phyloP scores from a whole-genome alignment of 2,329 filamentous ascomycete genomes.

The Ceratocystis lukuohia region DNA sequence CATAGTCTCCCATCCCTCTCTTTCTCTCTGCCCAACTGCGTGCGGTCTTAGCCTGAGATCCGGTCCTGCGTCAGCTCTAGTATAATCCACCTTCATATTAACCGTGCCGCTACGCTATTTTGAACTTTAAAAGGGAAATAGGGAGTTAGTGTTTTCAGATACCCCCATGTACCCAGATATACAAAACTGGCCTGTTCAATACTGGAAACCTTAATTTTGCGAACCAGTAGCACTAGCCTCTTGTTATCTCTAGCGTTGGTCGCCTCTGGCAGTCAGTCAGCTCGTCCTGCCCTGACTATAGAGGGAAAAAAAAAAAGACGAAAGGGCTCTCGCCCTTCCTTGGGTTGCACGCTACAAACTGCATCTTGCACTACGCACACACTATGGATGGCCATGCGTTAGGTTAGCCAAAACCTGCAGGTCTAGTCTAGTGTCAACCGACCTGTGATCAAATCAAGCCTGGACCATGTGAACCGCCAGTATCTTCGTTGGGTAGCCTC shows the following conservation, averaged over 20 bases:
- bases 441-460: no score
- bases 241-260: background rate
- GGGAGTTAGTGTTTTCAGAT: background rate
- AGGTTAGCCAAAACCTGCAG: no score
- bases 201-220: no score
- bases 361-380: no score
- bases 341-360: no score
- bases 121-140: background rate
- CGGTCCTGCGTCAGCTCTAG: background rate
- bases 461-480: no score
- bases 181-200: no score
- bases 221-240: background rate
- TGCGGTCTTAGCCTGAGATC: background rate
- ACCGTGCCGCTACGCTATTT: constrained; percentile 3
- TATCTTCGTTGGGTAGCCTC: no score
- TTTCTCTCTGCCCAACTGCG: background rate
- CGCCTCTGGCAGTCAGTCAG: background rate
- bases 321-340: no score
- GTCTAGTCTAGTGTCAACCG: no score
- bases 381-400: no score
- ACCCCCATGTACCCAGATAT: background rate
- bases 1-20: background rate
- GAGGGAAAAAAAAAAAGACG: no score
- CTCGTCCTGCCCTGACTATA: background rate
- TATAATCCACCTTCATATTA: background rate